Evolutionary conservation across 73 alveolate species (phyloP).

Genomic region (Durusdinium trenchii): DNA sequence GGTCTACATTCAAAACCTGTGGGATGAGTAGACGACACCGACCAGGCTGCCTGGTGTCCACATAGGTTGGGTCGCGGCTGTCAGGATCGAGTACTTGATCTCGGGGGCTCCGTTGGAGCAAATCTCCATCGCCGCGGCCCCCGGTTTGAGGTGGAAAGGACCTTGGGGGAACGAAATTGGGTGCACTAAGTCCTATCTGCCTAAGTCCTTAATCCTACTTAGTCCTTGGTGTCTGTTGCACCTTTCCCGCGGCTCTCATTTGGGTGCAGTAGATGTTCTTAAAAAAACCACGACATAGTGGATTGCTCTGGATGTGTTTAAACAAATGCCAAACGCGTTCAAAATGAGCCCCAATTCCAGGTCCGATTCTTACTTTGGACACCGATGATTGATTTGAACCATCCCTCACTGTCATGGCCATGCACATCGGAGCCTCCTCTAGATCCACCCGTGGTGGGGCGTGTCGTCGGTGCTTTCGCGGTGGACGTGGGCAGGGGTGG

Average conservation of each 20-base stretch:
- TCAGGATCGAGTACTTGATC: conserved; percentile 88
- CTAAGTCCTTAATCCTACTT: too few relatives aligned
- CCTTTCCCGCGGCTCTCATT: too few relatives aligned
- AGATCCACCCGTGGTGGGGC: not conserved
- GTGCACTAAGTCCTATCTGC: too few relatives aligned
- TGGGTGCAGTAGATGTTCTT: too few relatives aligned
- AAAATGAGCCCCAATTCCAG: too few relatives aligned
- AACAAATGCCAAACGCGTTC: too few relatives aligned
- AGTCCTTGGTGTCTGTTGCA: too few relatives aligned
- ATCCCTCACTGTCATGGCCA: not conserved
- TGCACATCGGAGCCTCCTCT: not conserved
- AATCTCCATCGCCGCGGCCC: conserved; percentile 44
- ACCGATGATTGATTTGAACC: too few relatives aligned
- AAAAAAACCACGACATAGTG: too few relatives aligned
- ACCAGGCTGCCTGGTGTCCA: not conserved
- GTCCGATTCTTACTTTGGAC: too few relatives aligned
- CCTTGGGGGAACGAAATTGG: not conserved
- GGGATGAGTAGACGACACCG: not conserved
- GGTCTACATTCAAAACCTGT: not conserved
- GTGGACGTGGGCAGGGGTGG: not conserved
- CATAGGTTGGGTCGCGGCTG: not conserved
- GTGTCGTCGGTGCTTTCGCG: not conserved
- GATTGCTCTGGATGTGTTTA: too few relatives aligned
- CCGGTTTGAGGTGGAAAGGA: not conserved
- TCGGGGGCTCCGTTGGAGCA: conserved; percentile 94